These are phyloP conservation scores for Fusarium denticulatum DNA, from an alignment of 2,329 filamentous ascomycete genomes.

Conservation along the genomic window DNA sequence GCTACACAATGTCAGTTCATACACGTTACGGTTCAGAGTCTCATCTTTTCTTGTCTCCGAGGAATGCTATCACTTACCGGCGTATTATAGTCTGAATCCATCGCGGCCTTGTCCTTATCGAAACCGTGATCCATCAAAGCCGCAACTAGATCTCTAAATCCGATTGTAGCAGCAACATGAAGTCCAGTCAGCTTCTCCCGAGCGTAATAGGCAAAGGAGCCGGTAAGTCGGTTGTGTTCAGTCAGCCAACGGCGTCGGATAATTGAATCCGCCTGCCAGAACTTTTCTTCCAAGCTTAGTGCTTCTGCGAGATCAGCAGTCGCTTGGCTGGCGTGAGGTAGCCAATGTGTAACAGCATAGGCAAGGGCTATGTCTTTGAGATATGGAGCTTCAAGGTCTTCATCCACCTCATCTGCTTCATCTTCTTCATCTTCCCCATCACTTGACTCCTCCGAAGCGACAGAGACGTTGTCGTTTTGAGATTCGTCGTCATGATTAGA, in stretches of 20 bases:
- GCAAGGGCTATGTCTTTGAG: conserved; percentile 42
- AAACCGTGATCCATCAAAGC: conserved; percentile 52
- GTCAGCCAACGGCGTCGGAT: conserved; percentile 52
- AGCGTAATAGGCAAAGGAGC: conserved; percentile 45
- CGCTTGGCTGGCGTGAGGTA: conserved; percentile 54
- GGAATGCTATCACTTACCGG: conserved; percentile 44
- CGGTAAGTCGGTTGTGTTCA: conserved; percentile 47
- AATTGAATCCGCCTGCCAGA: conserved; percentile 51
- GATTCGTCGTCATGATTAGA: neutral
- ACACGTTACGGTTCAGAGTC: too few species aligned
- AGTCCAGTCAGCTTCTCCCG: conserved; percentile 48
- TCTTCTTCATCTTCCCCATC: conserved; percentile 18
- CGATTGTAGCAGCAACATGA: conserved; percentile 52
- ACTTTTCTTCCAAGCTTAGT: conserved; percentile 50
- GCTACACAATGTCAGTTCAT: neutral
- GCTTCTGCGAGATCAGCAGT: conserved; percentile 55
- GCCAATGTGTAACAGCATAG: conserved; percentile 55
- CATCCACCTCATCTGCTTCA: conserved; percentile 24
- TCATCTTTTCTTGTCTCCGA: neutral
- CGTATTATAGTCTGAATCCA: conserved; percentile 46
- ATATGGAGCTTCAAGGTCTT: conserved; percentile 43
- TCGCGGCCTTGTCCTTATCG: conserved; percentile 46
- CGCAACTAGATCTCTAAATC: conserved; percentile 51
- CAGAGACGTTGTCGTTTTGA: neutral
- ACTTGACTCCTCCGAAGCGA: neutral